These are phyloP conservation scores for Zygnema circumcarinatum DNA, from an alignment of 139 green algal species.

Conservation along the genomic window DNA sequence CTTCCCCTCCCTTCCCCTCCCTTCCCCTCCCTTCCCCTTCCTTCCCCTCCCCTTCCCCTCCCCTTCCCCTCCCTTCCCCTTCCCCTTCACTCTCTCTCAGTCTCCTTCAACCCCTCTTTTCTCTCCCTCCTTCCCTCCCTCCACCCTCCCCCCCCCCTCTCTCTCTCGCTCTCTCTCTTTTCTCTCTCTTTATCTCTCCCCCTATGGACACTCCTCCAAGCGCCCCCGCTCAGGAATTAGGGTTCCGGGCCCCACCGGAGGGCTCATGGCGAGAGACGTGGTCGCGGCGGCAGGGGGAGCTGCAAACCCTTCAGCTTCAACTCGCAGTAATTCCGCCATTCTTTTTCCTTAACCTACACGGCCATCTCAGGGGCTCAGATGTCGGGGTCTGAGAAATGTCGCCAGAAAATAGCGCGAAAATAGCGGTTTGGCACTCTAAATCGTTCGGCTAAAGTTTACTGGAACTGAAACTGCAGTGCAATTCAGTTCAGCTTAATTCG, in stretches of 20 bases:
- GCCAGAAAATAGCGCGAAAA: no score
- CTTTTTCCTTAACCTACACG: neutral
- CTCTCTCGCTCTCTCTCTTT: no score
- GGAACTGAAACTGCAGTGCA: no score
- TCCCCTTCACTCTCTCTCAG: neutral
- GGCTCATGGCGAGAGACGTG: neutral
- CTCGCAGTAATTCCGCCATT: neutral
- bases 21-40: neutral
- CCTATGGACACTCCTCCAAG: no score
- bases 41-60: slow-evolving; percentile 3
- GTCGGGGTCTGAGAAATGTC: no score
- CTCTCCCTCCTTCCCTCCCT: no score
- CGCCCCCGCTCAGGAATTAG: no score
- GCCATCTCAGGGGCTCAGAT: no score
- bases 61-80: neutral
- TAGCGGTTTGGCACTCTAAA: neutral
- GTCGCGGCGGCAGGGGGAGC: neutral
- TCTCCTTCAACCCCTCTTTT: no score
- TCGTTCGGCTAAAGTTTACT: neutral
- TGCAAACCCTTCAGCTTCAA: neutral
- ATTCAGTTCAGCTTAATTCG: no score
- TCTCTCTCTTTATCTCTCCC: no score
- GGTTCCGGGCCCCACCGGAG: neutral
- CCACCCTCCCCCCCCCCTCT: no score
- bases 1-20: neutral